Evolutionary conservation across 805 yeast species (phyloP), one percentile per base, ranked within the genome.

Genomic region (Yamadazyma sp.): DNA sequence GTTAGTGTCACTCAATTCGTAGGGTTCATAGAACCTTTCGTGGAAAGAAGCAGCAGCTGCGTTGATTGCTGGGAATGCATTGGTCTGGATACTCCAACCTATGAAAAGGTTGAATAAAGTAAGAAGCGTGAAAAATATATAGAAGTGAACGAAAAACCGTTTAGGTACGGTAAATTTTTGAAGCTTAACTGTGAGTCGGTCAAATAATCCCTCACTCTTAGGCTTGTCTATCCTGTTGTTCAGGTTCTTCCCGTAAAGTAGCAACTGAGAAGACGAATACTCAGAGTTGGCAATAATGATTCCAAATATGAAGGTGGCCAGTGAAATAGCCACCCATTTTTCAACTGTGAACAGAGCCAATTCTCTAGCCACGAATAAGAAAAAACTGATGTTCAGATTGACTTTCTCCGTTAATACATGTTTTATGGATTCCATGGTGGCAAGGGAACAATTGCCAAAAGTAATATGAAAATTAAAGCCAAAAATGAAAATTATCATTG

Each of bases 61-160:
- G 32, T 42, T 36, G 11, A 40, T 9, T 16, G 11, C 10, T 15
- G 42, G 40, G 16, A 21, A 27, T 13, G 22, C 7, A 10, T 36
- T 6, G 28, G 20, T 16, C 12, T 39, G n/a, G 22, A 31, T 35
- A 20, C 36, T 42, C 31, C 37, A 25, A 2, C 23, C 21, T 2
- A 41, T 16, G 7, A 25, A 28, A 12, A 37, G 24, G 16, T 15
- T 18, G 28, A 37, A 13, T 29, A 36, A 17, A 38, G 27, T 23
- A 29, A 23, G 29, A 0, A 55, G 18, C 1, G 67, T 48, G 12
- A 79, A 70, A 12, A 76, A 33, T 4, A 74, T 41, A 54, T 84
- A 84, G 48, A 78, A 84, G 49, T 84, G 88, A 2, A 62, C 50
- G 50, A 84, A 84, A 70, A 71, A 77, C 9, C 69, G 45, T 51